A percentile compares a stretch with the other conserved stretches of the same genome.
These are phyloP conservation scores for Lactarius sanguifluus DNA, from an alignment of 768 basidiomycete species.

Conservation along the genomic window DNA sequence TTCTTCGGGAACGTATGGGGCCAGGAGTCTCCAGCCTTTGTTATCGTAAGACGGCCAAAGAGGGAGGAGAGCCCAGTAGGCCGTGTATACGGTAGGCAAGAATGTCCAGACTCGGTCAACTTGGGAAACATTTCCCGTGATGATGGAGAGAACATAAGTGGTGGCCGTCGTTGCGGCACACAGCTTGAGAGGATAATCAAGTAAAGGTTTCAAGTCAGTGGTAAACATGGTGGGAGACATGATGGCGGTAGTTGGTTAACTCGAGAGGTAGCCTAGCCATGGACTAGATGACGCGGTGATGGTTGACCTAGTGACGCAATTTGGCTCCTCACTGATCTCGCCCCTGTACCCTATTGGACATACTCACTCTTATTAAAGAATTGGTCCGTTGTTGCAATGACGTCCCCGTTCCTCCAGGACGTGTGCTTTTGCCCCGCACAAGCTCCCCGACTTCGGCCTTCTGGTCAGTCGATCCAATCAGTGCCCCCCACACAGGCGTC, in stretches of 20 bases:
- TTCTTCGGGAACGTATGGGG: constrained; percentile 55
- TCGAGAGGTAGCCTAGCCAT: too few relatives aligned
- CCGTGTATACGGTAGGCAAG: constrained; percentile 77
- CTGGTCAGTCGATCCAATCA: constrained; percentile 41
- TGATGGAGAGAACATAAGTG: constrained; percentile 59
- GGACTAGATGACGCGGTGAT: too few relatives aligned
- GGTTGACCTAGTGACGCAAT: too few relatives aligned
- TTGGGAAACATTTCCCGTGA: constrained; percentile 81
- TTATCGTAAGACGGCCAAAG: constrained; percentile 42
- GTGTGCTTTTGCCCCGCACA: too few relatives aligned
- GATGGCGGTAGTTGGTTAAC: constrained; percentile 1
- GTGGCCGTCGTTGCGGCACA: constrained; percentile 48
- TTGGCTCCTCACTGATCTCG: neutral
- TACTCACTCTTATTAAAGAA: too few relatives aligned
- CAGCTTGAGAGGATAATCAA: constrained; percentile 61
- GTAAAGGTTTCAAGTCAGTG: neutral
- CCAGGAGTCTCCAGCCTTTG: constrained; percentile 43
- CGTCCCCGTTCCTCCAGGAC: too few relatives aligned
- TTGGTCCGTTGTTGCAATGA: too few relatives aligned
- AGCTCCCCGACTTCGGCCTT: constrained; percentile 41
- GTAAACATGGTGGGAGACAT: neutral
- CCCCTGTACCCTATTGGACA: too few relatives aligned
- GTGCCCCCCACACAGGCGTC: constrained; percentile 46
- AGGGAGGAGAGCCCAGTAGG: constrained; percentile 79
- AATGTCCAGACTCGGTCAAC: constrained; percentile 81